phyloP scores from a whole-genome alignment of 2,329 filamentous ascomycete genomes.

The Herpotrichia juniperi region DNA sequence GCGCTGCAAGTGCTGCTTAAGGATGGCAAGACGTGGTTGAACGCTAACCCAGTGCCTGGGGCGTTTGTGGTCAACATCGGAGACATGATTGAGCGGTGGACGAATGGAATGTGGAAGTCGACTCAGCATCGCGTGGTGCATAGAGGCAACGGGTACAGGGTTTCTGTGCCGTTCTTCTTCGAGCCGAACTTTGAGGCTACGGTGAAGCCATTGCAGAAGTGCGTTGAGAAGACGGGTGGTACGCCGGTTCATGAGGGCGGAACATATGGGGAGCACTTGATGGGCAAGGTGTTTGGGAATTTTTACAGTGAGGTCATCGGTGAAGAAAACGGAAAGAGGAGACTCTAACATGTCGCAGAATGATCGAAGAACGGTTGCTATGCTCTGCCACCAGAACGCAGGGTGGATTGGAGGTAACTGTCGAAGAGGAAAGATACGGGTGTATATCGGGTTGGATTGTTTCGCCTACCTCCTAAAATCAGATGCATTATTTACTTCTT shows the following conservation, averaged over 20 bases:
- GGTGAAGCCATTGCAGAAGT: slow-evolving; percentile 46
- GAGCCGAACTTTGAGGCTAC: slow-evolving; percentile 52
- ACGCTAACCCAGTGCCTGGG: slow-evolving; percentile 51
- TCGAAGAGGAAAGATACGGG: too few relatives aligned
- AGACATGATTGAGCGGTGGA: slow-evolving; percentile 57
- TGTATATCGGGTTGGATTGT: too few relatives aligned
- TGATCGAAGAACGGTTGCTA: neutral
- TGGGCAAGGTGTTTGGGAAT: slow-evolving; percentile 51
- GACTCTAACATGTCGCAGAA: slow-evolving; percentile 9
- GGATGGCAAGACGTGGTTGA: slow-evolving; percentile 50
- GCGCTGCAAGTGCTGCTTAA: slow-evolving; percentile 52
- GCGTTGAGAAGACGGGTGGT: slow-evolving; percentile 42
- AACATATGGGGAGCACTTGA: slow-evolving; percentile 52
- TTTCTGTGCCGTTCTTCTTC: slow-evolving; percentile 58
- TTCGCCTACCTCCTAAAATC: too few relatives aligned
- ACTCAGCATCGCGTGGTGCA: slow-evolving; percentile 56
- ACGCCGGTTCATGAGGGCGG: slow-evolving; percentile 35
- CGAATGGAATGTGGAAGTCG: slow-evolving; percentile 50
- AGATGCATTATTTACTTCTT: too few relatives aligned
- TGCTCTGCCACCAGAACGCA: too few relatives aligned
- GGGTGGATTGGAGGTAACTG: too few relatives aligned
- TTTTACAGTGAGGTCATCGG: slow-evolving; percentile 36
- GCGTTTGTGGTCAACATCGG: slow-evolving; percentile 58
- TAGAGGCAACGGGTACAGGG: slow-evolving; percentile 43
- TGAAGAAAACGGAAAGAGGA: neutral